phyloP scores from a whole-genome alignment of 345 rosid species.

The Corymbia maculata region DNA sequence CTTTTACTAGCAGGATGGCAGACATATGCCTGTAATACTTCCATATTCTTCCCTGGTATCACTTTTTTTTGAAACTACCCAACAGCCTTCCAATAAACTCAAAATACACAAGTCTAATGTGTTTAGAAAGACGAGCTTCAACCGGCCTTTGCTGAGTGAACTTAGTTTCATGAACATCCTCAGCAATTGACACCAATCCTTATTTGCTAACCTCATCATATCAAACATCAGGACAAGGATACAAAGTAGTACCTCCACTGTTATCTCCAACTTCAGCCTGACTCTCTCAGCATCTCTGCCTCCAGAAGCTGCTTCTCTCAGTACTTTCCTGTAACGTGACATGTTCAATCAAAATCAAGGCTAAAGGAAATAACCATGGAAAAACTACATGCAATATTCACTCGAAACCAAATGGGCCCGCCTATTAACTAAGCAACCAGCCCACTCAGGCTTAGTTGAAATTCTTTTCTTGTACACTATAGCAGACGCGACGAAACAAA shows the following conservation, averaged over 20 bases:
- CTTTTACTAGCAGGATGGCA: not conserved
- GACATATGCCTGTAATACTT: not conserved
- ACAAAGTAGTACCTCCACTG: constrained; percentile 57
- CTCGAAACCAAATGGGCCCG: not conserved
- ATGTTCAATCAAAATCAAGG: not conserved
- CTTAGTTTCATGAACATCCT: not conserved
- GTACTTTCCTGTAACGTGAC: constrained; percentile 51
- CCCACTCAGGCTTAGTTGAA: not conserved
- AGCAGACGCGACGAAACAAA: not conserved
- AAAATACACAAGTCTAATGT: not conserved
- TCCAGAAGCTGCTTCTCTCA: constrained; percentile 62
- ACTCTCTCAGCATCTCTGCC: constrained; percentile 88
- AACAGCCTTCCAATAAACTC: not conserved
- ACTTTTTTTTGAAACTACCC: not conserved
- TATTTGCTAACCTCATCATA: not conserved
- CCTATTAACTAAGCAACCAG: not conserved
- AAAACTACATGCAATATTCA: not conserved
- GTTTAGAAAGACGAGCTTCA: not conserved
- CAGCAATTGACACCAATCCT: not conserved
- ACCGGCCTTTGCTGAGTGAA: not conserved
- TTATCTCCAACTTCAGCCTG: constrained; percentile 69
- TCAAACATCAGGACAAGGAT: not conserved
- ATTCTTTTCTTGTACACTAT: not conserved
- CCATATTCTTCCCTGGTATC: not conserved
- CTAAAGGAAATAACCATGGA: not conserved